Base-by-base conservation (phyloP, 768 basidiomycete genomes). In the Boletus tomentosulus region DNA sequence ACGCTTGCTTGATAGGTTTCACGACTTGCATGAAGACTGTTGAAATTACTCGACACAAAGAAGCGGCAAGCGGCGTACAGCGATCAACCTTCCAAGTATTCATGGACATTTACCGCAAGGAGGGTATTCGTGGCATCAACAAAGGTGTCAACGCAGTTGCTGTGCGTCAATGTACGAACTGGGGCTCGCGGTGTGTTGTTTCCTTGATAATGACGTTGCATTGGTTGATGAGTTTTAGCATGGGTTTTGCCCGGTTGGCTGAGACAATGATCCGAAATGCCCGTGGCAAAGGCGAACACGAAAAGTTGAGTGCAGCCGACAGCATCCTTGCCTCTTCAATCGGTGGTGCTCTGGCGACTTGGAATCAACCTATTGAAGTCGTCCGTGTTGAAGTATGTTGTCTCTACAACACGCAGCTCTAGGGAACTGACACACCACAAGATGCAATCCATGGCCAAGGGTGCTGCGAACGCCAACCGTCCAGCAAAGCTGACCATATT, bases 1-100 rank as follows among this genome's bases (percentile, higher is more conserved):
- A 6, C 16, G 38, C 25, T 58, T 34, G 44, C 41, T 15, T 46
- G 51, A 38, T 60, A 97, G 94, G 96, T 63, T 93, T 98, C 77
- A 96, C 93, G 74, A 98, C 96, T 41, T 97, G 93, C 73, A 99
- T 99, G 97, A 99, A 99, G 75, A 99, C 97, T 22, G 97, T 84
- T 58, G 94, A 96, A 73, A 98, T 98, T 61, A 98, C 95, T 46
- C 87, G 95, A 62, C 88, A 90, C 66, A 99, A 99, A 73, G 89
- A 92, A 62, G 89, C 86, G 24, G 84, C 87, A 15, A 71, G 81
- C 28, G 97, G 97, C 38, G 79, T 86, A 39, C 87, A 91, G 67
- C 92, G 93, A 11, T 92, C 89, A 50, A 98, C 96, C 2, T 95
- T 92, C 85, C 87, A 87, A 42, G 86, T 98, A 47, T 99, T 98